phyloP scores from a whole-genome alignment of 2,329 filamentous ascomycete genomes.

The Ascochyta pisi region DNA sequence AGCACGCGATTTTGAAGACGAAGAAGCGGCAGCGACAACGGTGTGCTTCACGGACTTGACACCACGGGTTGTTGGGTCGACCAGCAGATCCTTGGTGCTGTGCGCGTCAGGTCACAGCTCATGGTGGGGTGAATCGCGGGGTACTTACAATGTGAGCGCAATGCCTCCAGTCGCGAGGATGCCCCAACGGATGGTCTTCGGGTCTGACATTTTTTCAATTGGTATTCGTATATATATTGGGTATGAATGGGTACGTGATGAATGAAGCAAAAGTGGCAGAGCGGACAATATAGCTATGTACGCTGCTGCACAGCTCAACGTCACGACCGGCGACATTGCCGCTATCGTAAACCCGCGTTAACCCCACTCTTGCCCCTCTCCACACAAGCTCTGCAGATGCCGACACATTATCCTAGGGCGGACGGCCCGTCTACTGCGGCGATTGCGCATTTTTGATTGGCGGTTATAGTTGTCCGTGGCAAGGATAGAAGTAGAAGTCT shows the following conservation, averaged over 20 bases:
- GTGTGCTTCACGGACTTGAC: conserved; percentile 77
- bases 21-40: conserved; percentile 81
- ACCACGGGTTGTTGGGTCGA: conserved; percentile 72
- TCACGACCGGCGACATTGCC: conserved; percentile 12
- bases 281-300: conserved; percentile 16
- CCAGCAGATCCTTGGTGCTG: conserved; percentile 75
- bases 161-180: conserved; percentile 59
- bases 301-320: conserved; percentile 11
- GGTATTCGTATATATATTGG: neutral
- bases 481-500: neutral
- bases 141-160: conserved; percentile 52
- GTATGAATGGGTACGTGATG: neutral
- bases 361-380: conserved; percentile 20
- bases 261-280: neutral
- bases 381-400: conserved; percentile 1
- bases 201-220: conserved; percentile 38
- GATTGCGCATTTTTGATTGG: conserved; percentile 5
- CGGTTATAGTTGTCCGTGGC: neutral
- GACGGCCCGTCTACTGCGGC: conserved; percentile 1
- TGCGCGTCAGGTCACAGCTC: conserved; percentile 13
- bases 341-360: conserved; percentile 5
- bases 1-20: conserved; percentile 72
- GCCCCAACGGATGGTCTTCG: conserved; percentile 52
- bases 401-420: neutral
- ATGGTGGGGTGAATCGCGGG: conserved; percentile 23